phyloP scores from a whole-genome alignment of 805 yeast genomes.

The Ogataea paraovalis region DNA sequence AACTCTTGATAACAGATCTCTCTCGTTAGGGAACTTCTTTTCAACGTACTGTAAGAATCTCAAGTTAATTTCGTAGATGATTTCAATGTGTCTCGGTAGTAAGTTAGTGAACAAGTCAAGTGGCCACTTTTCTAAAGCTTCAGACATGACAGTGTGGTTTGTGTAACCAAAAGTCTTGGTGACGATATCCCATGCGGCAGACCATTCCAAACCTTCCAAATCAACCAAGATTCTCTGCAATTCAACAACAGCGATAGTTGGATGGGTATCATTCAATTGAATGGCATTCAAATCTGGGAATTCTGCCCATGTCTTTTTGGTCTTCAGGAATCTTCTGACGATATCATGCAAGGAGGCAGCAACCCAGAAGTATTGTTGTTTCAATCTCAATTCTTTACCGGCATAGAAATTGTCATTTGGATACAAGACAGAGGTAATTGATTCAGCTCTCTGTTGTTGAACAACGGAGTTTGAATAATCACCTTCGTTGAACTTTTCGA shows the following conservation, averaged over 20 bases:
- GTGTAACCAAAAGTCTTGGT: conserved; percentile 83
- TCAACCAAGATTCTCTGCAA: conserved; percentile 83
- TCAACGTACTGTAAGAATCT: conserved; percentile 75
- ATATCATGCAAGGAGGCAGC: conserved; percentile 91
- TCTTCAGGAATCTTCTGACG: conserved; percentile 82
- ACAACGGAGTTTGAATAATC: conserved; percentile 82
- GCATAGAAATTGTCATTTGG: conserved; percentile 91
- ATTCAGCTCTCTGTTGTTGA: conserved; percentile 84
- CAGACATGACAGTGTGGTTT: conserved; percentile 91
- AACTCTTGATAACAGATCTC: conserved; percentile 61
- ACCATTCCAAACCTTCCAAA: conserved; percentile 77
- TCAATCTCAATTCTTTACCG: conserved; percentile 88
- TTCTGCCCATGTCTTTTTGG: conserved; percentile 71
- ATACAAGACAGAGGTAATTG: conserved; percentile 86
- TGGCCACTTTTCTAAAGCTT: conserved; percentile 96
- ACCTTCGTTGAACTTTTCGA: conserved; percentile 85
- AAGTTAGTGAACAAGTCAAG: conserved; percentile 71
- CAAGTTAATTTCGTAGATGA: conserved; percentile 81
- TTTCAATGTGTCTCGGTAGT: conserved; percentile 88
- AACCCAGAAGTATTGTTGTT: conserved; percentile 97
- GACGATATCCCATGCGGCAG: conserved; percentile 81
- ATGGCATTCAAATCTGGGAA: conserved; percentile 85
- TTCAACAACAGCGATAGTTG: conserved; percentile 87
- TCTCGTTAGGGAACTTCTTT: conserved; percentile 69
- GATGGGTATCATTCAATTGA: conserved; percentile 93